Conservation (phyloP, 768 basidiomycete species). For the Rhizopogon sp. region DNA sequence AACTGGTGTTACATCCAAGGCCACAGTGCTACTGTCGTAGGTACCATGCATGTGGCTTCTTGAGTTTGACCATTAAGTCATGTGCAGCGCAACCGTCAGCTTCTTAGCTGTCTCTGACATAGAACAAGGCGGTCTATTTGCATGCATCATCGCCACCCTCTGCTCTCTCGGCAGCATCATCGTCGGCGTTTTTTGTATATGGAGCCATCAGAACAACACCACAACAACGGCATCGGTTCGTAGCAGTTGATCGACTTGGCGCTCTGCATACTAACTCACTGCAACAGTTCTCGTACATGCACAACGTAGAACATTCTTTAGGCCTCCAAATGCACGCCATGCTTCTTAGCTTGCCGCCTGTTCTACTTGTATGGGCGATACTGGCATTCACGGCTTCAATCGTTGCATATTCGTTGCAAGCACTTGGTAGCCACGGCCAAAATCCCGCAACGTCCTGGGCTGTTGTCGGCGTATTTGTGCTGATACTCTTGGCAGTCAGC, state of each 20-base stretch:
- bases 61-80: background rate
- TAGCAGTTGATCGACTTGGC: background rate
- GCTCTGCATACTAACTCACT: background rate
- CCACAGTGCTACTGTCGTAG: constrained; percentile 50
- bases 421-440: constrained; percentile 13
- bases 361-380: constrained; percentile 53
- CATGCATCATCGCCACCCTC: constrained; percentile 38
- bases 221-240: constrained; percentile 39
- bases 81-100: constrained; percentile 42
- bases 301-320: constrained; percentile 43
- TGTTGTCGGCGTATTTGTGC: constrained; percentile 34
- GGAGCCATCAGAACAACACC: constrained; percentile 48
- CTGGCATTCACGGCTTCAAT: constrained; percentile 42
- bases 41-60: constrained; percentile 9
- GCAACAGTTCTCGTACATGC: constrained; percentile 47
- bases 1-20: constrained; percentile 22
- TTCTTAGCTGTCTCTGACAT: constrained; percentile 42
- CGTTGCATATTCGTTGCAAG: constrained; percentile 40
- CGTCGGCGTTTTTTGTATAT: constrained; percentile 51
- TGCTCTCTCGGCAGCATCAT: constrained; percentile 52
- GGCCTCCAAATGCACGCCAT: constrained; percentile 47
- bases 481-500: constrained; percentile 34
- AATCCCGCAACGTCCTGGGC: constrained; percentile 34
- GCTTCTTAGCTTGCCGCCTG: constrained; percentile 46
- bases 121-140: constrained; percentile 15